Conservation (phyloP, 164 flowering plant genomes). For the Annona squamosa region DNA sequence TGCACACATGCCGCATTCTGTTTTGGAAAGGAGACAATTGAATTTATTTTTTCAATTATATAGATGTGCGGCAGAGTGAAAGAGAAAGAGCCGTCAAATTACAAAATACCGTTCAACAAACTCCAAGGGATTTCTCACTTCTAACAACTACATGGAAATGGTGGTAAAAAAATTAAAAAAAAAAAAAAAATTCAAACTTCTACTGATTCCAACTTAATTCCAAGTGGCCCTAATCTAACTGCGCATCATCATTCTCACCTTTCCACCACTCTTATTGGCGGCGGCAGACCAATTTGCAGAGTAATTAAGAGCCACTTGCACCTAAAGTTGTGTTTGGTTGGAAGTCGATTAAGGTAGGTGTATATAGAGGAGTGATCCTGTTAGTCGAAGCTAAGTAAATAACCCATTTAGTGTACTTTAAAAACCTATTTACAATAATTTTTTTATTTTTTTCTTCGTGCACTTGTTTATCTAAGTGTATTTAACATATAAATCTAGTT, state of each 20-base stretch:
- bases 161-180: no score
- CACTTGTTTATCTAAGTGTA: no score
- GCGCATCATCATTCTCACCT: background rate
- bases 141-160: no score
- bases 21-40: background rate
- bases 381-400: no score
- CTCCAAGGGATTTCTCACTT: background rate
- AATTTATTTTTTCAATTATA: background rate
- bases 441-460: no score
- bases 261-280: background rate
- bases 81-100: background rate
- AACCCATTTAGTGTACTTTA: no score
- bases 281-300: background rate
- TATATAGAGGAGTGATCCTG: no score
- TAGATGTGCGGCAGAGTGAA: background rate
- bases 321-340: background rate
- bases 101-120: background rate
- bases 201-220: no score
- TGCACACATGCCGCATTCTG: conserved; percentile 11
- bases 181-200: no score
- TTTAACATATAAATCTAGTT: no score
- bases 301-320: background rate
- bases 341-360: background rate
- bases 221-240: background rate
- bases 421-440: no score